These are phyloP conservation scores for Trypanosoma platydactyli DNA, from an alignment of 208 protist species.

Conservation along the genomic window DNA sequence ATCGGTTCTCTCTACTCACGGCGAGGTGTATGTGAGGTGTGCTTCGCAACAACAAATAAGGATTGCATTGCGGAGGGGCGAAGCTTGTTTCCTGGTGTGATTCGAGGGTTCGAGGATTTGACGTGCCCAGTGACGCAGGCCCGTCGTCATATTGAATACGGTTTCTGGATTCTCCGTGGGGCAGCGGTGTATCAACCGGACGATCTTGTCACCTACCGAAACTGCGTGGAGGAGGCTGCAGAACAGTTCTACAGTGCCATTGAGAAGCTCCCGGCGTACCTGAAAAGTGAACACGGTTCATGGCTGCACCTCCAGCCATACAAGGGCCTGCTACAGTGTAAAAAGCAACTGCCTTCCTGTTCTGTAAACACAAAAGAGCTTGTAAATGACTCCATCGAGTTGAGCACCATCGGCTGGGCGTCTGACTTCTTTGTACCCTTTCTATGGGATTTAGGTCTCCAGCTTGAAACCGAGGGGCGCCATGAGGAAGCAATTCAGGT, in stretches of 20 bases:
- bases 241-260: conserved; percentile 69
- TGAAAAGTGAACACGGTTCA: conserved; percentile 73
- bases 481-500: conserved; percentile 56
- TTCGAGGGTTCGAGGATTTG: conserved; percentile 47
- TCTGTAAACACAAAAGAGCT: conserved; percentile 66
- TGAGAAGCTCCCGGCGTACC: conserved; percentile 55
- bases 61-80: conserved; percentile 42
- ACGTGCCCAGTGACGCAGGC: conserved; percentile 63
- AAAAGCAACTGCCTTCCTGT: conserved; percentile 69
- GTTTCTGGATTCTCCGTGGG: conserved; percentile 66
- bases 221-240: conserved; percentile 63
- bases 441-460: conserved; percentile 60
- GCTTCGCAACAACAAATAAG: conserved; percentile 46
- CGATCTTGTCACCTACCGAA: conserved; percentile 38
- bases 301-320: conserved; percentile 83
- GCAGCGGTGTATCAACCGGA: conserved; percentile 26
- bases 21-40: conserved; percentile 52
- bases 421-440: conserved; percentile 75
- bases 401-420: conserved; percentile 74
- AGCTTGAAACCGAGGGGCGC: conserved; percentile 62
- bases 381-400: conserved; percentile 60
- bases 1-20: conserved; percentile 48
- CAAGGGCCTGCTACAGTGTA: conserved; percentile 71
- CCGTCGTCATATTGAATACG: conserved; percentile 66
- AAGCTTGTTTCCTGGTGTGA: conserved; percentile 41